Conservation (phyloP, 805 yeast genomes). For the Priceomyces haplophilus region DNA sequence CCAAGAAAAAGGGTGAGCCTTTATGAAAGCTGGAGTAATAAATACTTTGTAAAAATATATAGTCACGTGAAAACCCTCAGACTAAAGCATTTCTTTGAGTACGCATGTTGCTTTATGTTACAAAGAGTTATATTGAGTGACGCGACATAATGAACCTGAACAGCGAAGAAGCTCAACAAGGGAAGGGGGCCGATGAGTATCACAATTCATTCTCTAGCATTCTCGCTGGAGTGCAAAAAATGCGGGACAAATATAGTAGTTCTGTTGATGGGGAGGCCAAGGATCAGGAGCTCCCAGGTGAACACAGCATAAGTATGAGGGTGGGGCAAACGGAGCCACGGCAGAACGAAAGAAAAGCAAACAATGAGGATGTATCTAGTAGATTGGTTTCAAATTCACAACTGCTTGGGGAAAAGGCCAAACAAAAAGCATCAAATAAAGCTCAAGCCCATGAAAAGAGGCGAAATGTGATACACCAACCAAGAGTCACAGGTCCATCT, state of each 20-base stretch:
- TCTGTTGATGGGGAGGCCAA: background rate
- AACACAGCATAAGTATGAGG: background rate
- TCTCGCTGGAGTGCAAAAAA: slow-evolving; percentile 62
- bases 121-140: no score
- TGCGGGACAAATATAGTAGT: slow-evolving; percentile 45
- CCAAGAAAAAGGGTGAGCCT: no score
- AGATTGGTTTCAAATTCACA: background rate
- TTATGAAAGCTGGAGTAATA: no score
- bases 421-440: background rate
- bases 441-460: background rate
- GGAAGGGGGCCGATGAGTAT: slow-evolving; percentile 14
- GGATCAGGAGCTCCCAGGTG: background rate
- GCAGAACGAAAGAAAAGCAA: background rate
- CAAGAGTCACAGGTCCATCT: slow-evolving; percentile 9
- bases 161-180: background rate
- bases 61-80: no score
- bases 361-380: background rate
- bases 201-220: slow-evolving; percentile 69
- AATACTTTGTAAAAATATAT: no score
- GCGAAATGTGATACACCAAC: slow-evolving; percentile 2
- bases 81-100: no score
- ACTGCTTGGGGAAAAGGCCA: background rate
- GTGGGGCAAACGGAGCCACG: background rate
- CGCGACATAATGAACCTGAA: no score
- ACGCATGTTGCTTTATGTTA: no score